Base-by-base conservation (phyloP, 352 stramenopile genomes). In the Globisporangium mamillatum region DNA sequence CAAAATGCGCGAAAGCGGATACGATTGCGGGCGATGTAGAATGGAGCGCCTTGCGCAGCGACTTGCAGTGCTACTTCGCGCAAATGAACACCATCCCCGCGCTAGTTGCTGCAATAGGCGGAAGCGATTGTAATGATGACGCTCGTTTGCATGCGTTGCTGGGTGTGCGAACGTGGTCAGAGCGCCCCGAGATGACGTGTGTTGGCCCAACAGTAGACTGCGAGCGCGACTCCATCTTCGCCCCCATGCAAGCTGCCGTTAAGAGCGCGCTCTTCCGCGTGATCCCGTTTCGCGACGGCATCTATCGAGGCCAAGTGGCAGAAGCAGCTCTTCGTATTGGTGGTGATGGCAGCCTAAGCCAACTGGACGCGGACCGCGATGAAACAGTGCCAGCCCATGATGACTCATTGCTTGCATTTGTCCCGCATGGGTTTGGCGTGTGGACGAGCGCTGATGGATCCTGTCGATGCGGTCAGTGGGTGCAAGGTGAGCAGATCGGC, bases 371-470 rank as follows among this genome's bases (percentile, higher is more conserved):
- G 10, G 57, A 52, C 34, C 20, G 2, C 4, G 34, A 52, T 1
- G n/a, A 52, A 12, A 4, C 3, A 32, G 57, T 8, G 10, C 7
- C 57, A 14, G 46, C 20, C 27, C 12, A n/a, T 2, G 54, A 60
- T 3, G 25, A 41, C 9, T 5, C 1, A 2, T 7, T 18, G 54
- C 54, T 14, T 22, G 24, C 14, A 8, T 20, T 57, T 32, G 25
- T 58, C 1, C 76, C 76, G 18, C 78, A 90, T 48, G 78, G 82
- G 1, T 76, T 73, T 54, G 82, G 82, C 20, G 75, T 88, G 22
- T 69, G 77, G 60, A 81, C 71, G 20, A 76, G 67, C 10, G 27
- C 50, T 20, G 68, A 69, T 25, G 77, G 75, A 8, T 68, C 74
- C 48, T 72, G 61, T 24, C 69, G 73, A 14, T 75, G 77, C 36